phyloP scores from a whole-genome alignment of 352 stramenopile species.

The Globisporangium iwayamae region DNA sequence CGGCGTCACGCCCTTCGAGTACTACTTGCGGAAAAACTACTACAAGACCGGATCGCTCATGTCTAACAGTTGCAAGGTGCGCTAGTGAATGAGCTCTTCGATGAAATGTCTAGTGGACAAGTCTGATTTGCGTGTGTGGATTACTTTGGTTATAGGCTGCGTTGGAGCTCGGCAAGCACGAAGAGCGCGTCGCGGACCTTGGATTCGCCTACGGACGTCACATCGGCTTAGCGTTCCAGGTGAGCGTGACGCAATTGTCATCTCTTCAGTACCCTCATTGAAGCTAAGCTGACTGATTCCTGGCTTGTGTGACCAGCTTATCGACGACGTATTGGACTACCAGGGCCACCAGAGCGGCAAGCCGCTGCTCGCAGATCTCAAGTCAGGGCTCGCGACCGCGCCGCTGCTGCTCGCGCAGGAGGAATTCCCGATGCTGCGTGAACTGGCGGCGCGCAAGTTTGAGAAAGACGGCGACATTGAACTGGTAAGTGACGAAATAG shows the following conservation, averaged over 20 bases:
- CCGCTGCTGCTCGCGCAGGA: conserved; percentile 96
- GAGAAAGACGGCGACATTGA: conserved; percentile 90
- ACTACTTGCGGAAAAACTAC: conserved; percentile 98
- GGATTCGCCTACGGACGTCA: conserved; percentile 97
- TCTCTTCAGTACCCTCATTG: neutral
- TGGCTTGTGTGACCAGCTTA: conserved; percentile 48
- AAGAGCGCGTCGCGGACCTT: conserved; percentile 70
- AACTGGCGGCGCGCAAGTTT: conserved; percentile 92
- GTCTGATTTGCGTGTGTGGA: neutral
- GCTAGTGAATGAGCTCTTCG: neutral
- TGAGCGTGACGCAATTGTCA: conserved; percentile 18
- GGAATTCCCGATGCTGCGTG: conserved; percentile 89
- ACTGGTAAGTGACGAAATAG: conserved; percentile 32
- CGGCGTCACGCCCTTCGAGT: conserved; percentile 88
- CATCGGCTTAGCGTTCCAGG: conserved; percentile 98
- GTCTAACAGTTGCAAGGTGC: conserved; percentile 93
- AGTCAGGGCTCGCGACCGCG: conserved; percentile 94
- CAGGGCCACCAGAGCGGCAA: conserved; percentile 94
- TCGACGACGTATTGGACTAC: conserved; percentile 99
- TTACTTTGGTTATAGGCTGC: conserved; percentile 42
- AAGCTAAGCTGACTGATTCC: neutral
- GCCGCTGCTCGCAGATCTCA: conserved; percentile 94
- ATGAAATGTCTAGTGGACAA: neutral
- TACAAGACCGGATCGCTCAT: conserved; percentile 99
- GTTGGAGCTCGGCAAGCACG: conserved; percentile 92